A percentile compares a stretch with the other conserved stretches of the same genome.
These are phyloP conservation scores for Cladorrhinum sp. DNA, from an alignment of 2,329 filamentous ascomycete genomes.

Conservation along the genomic window DNA sequence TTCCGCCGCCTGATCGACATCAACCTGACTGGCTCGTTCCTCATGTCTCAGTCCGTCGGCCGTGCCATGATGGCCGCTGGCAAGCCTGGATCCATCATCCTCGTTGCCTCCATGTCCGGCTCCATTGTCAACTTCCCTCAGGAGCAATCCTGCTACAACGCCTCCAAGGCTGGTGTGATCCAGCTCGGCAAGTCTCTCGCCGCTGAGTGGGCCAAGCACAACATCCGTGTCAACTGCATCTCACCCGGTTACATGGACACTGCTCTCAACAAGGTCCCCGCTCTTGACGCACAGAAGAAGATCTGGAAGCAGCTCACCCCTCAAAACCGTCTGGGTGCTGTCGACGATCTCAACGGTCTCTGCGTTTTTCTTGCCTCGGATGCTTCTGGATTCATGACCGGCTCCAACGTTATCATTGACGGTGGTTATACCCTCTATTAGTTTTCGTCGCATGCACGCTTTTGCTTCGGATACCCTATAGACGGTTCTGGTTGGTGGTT, in stretches of 20 bases:
- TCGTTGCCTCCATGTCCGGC: constrained; percentile 78
- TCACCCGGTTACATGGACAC: constrained; percentile 87
- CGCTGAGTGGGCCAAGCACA: constrained; percentile 79
- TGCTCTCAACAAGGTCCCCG: constrained; percentile 72
- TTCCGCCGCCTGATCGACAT: constrained; percentile 79
- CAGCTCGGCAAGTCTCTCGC: constrained; percentile 77
- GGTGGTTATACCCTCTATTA: constrained; percentile 66
- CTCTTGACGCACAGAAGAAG: constrained; percentile 76
- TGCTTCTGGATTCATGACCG: constrained; percentile 73
- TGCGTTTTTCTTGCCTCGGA: constrained; percentile 75
- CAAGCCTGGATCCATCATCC: constrained; percentile 70
- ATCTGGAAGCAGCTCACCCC: constrained; percentile 75
- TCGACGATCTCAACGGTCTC: constrained; percentile 75
- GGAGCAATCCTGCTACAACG: constrained; percentile 80
- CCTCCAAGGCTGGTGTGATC: constrained; percentile 76
- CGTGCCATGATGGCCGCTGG: constrained; percentile 70
- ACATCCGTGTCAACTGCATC: constrained; percentile 80
- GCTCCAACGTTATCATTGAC: constrained; percentile 69
- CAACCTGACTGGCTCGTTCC: constrained; percentile 76
- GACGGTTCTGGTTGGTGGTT: constrained; percentile 16
- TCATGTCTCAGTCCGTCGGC: constrained; percentile 71
- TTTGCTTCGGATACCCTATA: constrained; percentile 17
- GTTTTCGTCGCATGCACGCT: constrained; percentile 21
- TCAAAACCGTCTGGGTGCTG: constrained; percentile 67
- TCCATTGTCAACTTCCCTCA: constrained; percentile 84